Base-by-base conservation (phyloP, 1,139 yeast species). In the Geotrichum aggregatum region DNA sequence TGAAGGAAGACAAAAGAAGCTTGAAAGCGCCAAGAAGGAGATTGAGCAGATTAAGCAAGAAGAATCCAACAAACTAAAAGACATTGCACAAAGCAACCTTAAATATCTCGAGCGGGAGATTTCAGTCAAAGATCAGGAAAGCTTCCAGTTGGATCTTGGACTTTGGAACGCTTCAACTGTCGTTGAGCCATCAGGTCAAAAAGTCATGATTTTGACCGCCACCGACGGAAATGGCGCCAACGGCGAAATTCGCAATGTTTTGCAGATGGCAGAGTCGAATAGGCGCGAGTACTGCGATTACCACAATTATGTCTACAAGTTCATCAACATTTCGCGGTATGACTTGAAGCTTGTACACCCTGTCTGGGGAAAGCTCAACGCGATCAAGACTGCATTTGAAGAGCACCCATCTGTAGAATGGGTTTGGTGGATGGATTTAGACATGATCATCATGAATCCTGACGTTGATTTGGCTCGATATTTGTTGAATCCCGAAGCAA, bases 251-350 rank as follows among this genome's bases (percentile, higher is more conserved):
- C 48, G 54, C 6, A 61, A 63, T 40, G 52, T 63, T 7, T 52
- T 62, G 19, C 51, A 59, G 10, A 58, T 56, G 61, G 62, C 66
- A 18, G 55, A 61, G 38, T 49, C 56, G 36, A 68, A 68, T 54
- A 61, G 72, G 16, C 57, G 60, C 16, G 68, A 65, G 38, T 69
- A 67, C 54, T 64, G 69, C 43, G 56, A 57, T 35, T 56, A 54
- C 51, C 71, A 68, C 45, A 63, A 66, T 34, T 66, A 66, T 52
- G 56, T 57, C 8, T 62, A 68, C 49, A 61, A 62, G 54, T 65
- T 61, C 47, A 58, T 63, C 42, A 60, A 67, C 55, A 54, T 62
- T 35, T 52, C 63, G 16, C 56, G 62, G 45, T 61, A 33, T 28
- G 49, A 44, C 26, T 30, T 43, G 13, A n/a, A 42, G 18, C 47